Evolutionary conservation across 2,329 filamentous ascomycete genomes (phyloP).

Genomic region (Xylaria multiplex): DNA sequence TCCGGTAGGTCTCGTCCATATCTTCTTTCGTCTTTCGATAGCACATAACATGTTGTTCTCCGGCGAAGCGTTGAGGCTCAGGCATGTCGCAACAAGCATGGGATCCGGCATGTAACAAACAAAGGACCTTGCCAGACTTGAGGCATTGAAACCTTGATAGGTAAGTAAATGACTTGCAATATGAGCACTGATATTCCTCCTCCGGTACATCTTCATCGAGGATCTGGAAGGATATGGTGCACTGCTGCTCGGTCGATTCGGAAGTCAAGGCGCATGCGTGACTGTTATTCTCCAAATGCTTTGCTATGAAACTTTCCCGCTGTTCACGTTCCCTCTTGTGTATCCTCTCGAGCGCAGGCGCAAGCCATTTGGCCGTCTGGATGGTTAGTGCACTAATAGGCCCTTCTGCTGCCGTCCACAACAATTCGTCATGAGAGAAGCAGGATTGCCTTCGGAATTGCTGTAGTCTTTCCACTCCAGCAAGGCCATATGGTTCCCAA

Average conservation of each 20-base stretch:
- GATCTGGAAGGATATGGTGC: slow-evolving; percentile 69
- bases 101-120: slow-evolving; percentile 81
- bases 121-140: slow-evolving; percentile 82
- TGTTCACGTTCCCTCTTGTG: slow-evolving; percentile 76
- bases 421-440: slow-evolving; percentile 95
- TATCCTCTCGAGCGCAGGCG: slow-evolving; percentile 84
- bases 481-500: slow-evolving; percentile 92
- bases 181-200: slow-evolving; percentile 89
- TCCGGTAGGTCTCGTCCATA: slow-evolving; percentile 74
- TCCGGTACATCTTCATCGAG: slow-evolving; percentile 82
- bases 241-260: slow-evolving; percentile 59
- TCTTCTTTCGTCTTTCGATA: slow-evolving; percentile 80
- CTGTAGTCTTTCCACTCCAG: slow-evolving; percentile 86
- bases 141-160: slow-evolving; percentile 89
- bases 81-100: slow-evolving; percentile 81
- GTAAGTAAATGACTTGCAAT: slow-evolving; percentile 93
- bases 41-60: slow-evolving; percentile 76
- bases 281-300: slow-evolving; percentile 65
- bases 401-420: slow-evolving; percentile 88
- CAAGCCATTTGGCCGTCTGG: slow-evolving; percentile 93
- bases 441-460: slow-evolving; percentile 91
- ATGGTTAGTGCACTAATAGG: slow-evolving; percentile 77
- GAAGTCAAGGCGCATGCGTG: slow-evolving; percentile 66
- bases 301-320: slow-evolving; percentile 73
- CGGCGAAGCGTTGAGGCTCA: slow-evolving; percentile 73